Conservation (phyloP, 352 stramenopile genomes). For the Globisporangium polare region DNA sequence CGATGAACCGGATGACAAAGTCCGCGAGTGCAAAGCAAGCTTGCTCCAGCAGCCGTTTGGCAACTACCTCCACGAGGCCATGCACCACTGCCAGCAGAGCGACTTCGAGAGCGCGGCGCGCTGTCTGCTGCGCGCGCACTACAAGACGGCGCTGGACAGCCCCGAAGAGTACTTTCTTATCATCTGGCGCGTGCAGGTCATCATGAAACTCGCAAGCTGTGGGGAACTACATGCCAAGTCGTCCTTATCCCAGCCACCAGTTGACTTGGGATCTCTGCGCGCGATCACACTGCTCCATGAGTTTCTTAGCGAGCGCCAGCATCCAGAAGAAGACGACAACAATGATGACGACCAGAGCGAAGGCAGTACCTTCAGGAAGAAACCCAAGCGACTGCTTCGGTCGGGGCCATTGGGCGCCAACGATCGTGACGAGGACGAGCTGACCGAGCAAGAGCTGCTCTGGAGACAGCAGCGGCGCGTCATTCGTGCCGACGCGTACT, state of each 20-base stretch:
- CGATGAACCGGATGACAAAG: neutral
- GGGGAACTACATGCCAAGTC: neutral
- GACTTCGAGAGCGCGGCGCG: constrained; percentile 23
- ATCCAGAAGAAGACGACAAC: constrained; percentile 19
- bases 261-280: constrained; percentile 5
- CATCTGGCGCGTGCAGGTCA: constrained; percentile 40
- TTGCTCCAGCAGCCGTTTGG: constrained; percentile 14
- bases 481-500: constrained; percentile 43
- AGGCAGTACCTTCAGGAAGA: neutral
- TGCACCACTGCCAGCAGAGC: constrained; percentile 7
- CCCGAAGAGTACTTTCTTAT: constrained; percentile 48
- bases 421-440: constrained; percentile 14
- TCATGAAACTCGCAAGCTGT: constrained; percentile 5
- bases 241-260: neutral
- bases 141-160: constrained; percentile 45
- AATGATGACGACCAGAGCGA: constrained; percentile 3
- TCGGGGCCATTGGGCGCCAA: neutral
- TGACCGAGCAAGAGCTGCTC: constrained; percentile 4
- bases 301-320: constrained; percentile 32
- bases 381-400: neutral
- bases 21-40: constrained; percentile 1
- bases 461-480: constrained; percentile 29
- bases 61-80: constrained; percentile 20
- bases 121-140: constrained; percentile 41
- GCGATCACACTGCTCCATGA: constrained; percentile 28